phyloP scores from a whole-genome alignment of 2,329 filamentous ascomycete genomes.

The Raffaelea arxii region DNA sequence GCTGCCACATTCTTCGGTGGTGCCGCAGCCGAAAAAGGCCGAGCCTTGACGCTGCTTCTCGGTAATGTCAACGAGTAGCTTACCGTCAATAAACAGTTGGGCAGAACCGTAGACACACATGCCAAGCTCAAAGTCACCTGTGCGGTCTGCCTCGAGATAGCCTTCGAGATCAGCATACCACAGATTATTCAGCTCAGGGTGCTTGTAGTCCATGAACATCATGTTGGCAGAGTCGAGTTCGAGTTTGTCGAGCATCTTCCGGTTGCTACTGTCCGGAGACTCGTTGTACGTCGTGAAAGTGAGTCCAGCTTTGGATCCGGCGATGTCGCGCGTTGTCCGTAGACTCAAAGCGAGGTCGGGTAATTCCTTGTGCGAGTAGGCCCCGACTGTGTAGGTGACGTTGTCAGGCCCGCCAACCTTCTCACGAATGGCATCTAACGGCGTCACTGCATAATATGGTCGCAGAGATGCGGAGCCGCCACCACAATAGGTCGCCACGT shows the following conservation, averaged over 20 bases:
- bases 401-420: conserved; percentile 17
- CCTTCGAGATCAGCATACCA: conserved; percentile 30
- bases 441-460: conserved; percentile 33
- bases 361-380: conserved; percentile 11
- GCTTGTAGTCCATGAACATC: conserved; percentile 42
- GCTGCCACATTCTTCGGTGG: conserved; percentile 20
- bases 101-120: conserved; percentile 22
- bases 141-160: conserved; percentile 17
- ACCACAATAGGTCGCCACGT: conserved; percentile 22
- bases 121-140: conserved; percentile 21
- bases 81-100: conserved; percentile 23
- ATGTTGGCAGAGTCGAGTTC: conserved; percentile 29
- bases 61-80: conserved; percentile 24
- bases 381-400: conserved; percentile 17
- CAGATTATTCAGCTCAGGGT: conserved; percentile 21
- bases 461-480: conserved; percentile 18
- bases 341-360: conserved; percentile 9
- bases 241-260: conserved; percentile 24
- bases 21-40: conserved; percentile 22
- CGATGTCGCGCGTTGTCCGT: conserved; percentile 5
- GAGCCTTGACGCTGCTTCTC: conserved; percentile 20
- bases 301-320: conserved; percentile 9
- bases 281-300: conserved; percentile 10
- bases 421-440: conserved; percentile 29
- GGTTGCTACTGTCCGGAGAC: conserved; percentile 1